phyloP scores from a whole-genome alignment of 2,329 filamentous ascomycete species.

The Colletotrichum musicola region DNA sequence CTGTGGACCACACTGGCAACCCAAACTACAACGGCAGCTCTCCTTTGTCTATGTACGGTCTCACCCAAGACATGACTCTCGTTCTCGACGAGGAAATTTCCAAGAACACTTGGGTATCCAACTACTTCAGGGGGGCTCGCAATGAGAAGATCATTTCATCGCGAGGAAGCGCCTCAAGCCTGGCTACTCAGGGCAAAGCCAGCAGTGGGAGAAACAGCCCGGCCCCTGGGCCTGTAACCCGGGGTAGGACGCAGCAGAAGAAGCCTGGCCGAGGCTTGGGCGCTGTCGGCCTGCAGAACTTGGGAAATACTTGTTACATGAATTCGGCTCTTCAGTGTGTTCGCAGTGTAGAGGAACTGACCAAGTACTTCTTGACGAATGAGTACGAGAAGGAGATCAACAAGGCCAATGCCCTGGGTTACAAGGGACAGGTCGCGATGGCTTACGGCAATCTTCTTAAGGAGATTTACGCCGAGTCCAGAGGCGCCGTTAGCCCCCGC shows the following conservation, averaged over 20 bases:
- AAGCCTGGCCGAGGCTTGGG: constrained; percentile 79
- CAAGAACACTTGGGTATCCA: constrained; percentile 69
- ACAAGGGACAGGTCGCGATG: constrained; percentile 87
- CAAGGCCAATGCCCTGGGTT: constrained; percentile 84
- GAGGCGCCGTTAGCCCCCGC: constrained; percentile 79
- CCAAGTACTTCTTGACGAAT: constrained; percentile 86
- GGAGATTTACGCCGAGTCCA: constrained; percentile 80
- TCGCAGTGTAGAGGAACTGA: constrained; percentile 91
- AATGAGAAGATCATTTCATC: constrained; percentile 54
- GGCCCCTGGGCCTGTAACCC: constrained; percentile 72
- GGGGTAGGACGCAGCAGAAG: constrained; percentile 78
- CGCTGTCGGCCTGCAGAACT: constrained; percentile 85
- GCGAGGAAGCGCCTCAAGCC: constrained; percentile 48
- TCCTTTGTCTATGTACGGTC: constrained; percentile 73
- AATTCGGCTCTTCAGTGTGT: constrained; percentile 97
- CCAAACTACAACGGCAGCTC: constrained; percentile 81
- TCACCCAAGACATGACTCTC: constrained; percentile 80
- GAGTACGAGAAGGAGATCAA: constrained; percentile 87
- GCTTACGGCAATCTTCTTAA: constrained; percentile 82
- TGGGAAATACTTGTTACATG: constrained; percentile 99
- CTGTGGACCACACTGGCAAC: constrained; percentile 77
- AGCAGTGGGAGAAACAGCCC: constrained; percentile 79
- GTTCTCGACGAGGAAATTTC: constrained; percentile 85
- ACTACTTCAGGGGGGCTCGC: constrained; percentile 47
- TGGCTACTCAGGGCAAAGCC: constrained; percentile 52